Base-by-base conservation (phyloP, 2,329 filamentous ascomycete species). In the Verticillium klebahnii region DNA sequence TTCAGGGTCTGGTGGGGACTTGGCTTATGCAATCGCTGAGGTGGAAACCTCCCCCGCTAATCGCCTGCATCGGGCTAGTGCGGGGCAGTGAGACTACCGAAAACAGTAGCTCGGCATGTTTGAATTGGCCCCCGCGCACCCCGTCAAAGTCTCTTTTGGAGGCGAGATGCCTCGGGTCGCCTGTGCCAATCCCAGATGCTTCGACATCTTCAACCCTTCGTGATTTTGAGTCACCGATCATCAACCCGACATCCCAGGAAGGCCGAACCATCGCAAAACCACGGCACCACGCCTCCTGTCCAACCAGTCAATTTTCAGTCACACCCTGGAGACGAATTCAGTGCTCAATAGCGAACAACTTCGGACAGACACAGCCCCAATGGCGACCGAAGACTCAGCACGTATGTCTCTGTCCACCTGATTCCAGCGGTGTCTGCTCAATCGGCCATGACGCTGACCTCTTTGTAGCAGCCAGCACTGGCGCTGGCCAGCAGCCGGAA, bases 311-410 rank as follows among this genome's bases (percentile, higher is more conserved):
- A 36, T 36, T 11, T 1, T 5, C 4, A 14, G 9, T 14, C 9
- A 36, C 34, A 14, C 11, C 34, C 14, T 14, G 34, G 14, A 36
- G 9, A 36, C 34, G 11, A 36, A 14, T 11, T 8, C 14, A 36
- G 9, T 23, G 9, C 25, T n/a, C 19, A 23, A 23, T 2, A 50
- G 8, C n/a, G 45, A 50, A 12, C 45, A 50, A 9, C 19, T 50
- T 25, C 45, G 25, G 17, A 50, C 11, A 14, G 45, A n/a, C 19
- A 23, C 36, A 31, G 12, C 36, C 29, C 25, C 56, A 40, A 58
- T 58, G 56, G 56, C 56, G 23, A 58, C 56, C 12, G 56, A 29
- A 45, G 56, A 45, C n/a, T 45, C 56, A 19, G 15, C n/a, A 58
- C 56, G 56, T 58, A 31, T 25, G 56, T 45, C 23, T 55, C 17